These are phyloP conservation scores for Oryza brachyantha DNA, from an alignment of 176 grass and related monocot species.

Conservation along the genomic window DNA sequence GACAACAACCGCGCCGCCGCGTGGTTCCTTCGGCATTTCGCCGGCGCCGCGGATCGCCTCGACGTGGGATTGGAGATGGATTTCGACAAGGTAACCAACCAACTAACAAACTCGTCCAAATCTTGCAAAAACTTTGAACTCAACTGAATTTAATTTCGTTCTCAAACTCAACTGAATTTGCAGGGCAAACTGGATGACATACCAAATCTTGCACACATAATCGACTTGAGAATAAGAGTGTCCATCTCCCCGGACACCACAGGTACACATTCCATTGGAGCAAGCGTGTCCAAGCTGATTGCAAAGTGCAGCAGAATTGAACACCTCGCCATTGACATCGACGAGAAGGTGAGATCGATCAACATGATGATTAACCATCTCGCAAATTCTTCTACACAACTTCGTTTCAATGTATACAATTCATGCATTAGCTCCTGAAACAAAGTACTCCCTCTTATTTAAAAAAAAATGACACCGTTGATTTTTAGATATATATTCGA, in stretches of 20 bases:
- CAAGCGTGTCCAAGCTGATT: conserved; percentile 8
- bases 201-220: neutral
- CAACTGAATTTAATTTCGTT: too few species aligned
- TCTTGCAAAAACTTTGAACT: too few species aligned
- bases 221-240: neutral
- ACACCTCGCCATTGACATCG: neutral
- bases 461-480: too few species aligned
- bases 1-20: neutral
- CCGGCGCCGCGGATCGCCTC: neutral
- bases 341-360: neutral
- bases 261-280: neutral
- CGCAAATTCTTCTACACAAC: too few species aligned
- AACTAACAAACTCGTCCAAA: too few species aligned
- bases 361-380: too few species aligned
- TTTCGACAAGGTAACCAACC: neutral
- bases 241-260: neutral
- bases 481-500: too few species aligned
- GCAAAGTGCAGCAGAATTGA: neutral
- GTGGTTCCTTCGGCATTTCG: conserved; percentile 1
- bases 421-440: too few species aligned
- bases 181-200: neutral
- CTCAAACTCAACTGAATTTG: neutral
- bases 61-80: neutral
- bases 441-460: too few species aligned
- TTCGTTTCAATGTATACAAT: too few species aligned